These are phyloP conservation scores for Begonia peltatifolia DNA, from an alignment of 306 rosid species.

Conservation along the genomic window DNA sequence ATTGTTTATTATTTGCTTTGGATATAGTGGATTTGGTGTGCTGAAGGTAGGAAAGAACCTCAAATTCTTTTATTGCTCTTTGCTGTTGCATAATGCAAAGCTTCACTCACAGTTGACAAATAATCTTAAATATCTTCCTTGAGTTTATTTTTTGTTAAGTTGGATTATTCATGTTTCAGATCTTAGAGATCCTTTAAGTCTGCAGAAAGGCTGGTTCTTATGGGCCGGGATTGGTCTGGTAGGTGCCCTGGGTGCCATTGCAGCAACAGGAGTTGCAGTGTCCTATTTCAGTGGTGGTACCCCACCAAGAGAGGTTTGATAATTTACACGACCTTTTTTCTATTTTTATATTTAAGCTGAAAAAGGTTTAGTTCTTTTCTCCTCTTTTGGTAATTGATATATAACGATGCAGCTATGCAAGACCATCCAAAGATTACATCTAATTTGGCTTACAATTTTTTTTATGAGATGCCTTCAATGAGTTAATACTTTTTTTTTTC, in stretches of 20 bases:
- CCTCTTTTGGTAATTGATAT: not conserved
- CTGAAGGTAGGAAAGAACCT: no score
- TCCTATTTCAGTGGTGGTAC: slow-evolving; percentile 55
- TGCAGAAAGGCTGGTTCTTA: slow-evolving; percentile 85
- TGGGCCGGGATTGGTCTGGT: slow-evolving; percentile 92
- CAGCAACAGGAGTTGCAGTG: slow-evolving; percentile 53
- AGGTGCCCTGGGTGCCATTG: slow-evolving; percentile 59
- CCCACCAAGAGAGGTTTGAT: slow-evolving; percentile 73
- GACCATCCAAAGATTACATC: not conserved
- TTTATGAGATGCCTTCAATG: no score
- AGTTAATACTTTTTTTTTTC: no score
- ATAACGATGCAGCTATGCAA: not conserved
- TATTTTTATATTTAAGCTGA: slow-evolving; percentile 2
- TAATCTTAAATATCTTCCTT: slow-evolving; percentile 1
- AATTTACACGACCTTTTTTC: slow-evolving; percentile 4
- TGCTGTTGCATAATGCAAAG: no score
- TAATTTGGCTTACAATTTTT: not conserved
- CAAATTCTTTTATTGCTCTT: no score
- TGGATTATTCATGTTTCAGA: slow-evolving; percentile 30
- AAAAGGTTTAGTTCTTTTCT: not conserved
- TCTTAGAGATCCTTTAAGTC: slow-evolving; percentile 65
- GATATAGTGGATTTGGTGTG: no score
- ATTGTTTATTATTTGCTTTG: not conserved
- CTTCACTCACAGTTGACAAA: no score
- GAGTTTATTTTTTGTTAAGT: not conserved